phyloP scores from a whole-genome alignment of 805 yeast species.

The Saccharomycopsis synnaedendra region DNA sequence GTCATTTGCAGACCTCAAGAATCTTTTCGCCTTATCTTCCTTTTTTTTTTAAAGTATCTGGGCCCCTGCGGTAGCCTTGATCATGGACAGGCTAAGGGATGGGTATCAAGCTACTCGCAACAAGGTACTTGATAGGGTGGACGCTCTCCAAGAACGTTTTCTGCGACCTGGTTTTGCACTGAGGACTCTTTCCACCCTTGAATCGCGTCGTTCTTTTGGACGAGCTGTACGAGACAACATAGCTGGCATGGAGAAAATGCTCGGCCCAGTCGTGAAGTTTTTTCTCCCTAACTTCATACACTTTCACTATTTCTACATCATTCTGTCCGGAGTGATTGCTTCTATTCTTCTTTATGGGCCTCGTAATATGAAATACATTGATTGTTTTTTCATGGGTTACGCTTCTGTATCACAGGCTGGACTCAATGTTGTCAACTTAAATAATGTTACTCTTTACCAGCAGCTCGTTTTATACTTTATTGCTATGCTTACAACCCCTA shows the following conservation, averaged over 20 bases:
- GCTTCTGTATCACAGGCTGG: slow-evolving; percentile 92
- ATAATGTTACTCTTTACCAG: slow-evolving; percentile 58
- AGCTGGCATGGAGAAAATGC: neutral
- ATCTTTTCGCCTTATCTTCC: too few species aligned
- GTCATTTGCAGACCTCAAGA: too few species aligned
- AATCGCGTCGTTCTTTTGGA: neutral
- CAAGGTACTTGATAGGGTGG: too few species aligned
- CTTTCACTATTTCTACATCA: slow-evolving; percentile 67
- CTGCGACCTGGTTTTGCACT: too few species aligned
- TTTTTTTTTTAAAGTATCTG: too few species aligned
- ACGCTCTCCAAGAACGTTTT: too few species aligned
- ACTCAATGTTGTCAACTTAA: slow-evolving; percentile 64
- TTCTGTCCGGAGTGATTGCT: slow-evolving; percentile 45
- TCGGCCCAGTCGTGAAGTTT: slow-evolving; percentile 4
- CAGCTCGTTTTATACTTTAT: slow-evolving; percentile 61
- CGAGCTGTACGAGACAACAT: neutral
- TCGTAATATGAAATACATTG: slow-evolving; percentile 57
- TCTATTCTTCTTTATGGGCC: slow-evolving; percentile 73
- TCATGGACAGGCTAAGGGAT: too few species aligned
- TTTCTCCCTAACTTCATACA: slow-evolving; percentile 34
- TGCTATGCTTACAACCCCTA: slow-evolving; percentile 69
- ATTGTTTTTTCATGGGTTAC: slow-evolving; percentile 62
- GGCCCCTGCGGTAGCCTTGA: too few species aligned
- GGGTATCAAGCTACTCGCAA: too few species aligned
- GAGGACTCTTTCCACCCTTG: neutral